Evolutionary conservation across 352 stramenopile species (phyloP), one percentile per base, ranked within the genome.

Genomic region (Peronospora belbahrii): DNA sequence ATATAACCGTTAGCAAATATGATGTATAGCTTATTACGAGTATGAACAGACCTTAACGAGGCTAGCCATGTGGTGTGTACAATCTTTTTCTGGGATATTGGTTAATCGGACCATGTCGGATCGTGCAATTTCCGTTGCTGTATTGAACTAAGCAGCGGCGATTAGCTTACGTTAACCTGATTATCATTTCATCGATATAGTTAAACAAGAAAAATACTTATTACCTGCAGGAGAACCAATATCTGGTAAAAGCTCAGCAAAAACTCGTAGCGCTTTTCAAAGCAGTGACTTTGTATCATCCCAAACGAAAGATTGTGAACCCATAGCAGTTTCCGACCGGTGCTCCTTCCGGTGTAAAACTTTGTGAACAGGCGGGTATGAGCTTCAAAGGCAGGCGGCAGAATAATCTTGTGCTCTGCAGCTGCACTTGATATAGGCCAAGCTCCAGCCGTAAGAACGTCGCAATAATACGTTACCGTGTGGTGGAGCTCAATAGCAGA

Each of bases 191-290:
- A 15, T 20, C 24, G 23, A 28, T 28, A 9, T 35, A 18, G 7
- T 33, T 6, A 3, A 31, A 19, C 20, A 30, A 19, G 18, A 42
- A 23, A 22, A 2, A 42, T n/a, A n/a, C 24, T 14, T 4, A 10
- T 37, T 55, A 90, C 82, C 64, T 81, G 64, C 13, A 91, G 48
- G 13, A 93, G 52, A 34, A 91, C 67, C 10, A 91, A 40, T 56
- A 93, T 89, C 48, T 93, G 82, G 23, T 89, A 89, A 33, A 91
- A 88, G 52, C 77, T 93, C 9, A 88, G 55, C 5, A 76, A 67
- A 28, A 91, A 78, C 34, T 93, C 82, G 42, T 91, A 93, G 32
- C 67, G 66, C 40, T 84, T 85, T 31, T 76, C 72, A 45, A 88
- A 84, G 11, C 76, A 83, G 25, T 65, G 65, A 19, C 70, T 59